Base-by-base conservation (phyloP, 2,329 filamentous ascomycete genomes). In the Talaromyces funiculosus region DNA sequence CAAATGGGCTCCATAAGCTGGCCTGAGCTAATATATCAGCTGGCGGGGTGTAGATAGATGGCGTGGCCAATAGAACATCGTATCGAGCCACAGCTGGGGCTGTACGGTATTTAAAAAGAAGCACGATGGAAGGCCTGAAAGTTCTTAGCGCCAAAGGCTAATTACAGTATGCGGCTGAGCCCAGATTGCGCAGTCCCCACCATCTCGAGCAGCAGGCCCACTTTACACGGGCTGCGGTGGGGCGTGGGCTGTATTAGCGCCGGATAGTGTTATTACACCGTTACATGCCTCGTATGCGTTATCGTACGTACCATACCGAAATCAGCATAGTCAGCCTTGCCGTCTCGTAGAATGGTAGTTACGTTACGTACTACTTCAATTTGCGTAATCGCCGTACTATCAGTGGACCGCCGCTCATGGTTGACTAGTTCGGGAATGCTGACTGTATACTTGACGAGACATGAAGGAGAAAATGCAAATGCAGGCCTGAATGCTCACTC, bases 121-220 rank as follows among this genome's bases (percentile, higher is more conserved):
- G 57, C 57, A 53, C 42, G n/a, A 58, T 58, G 42, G 56, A 47
- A 51, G 42, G 18, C 56, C 56, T 49, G 56, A 51, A 42, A 16
- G 18, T 20, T 53, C 12, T 38, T 59, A 59, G 57, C 33, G 33
- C 35, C 12, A 14, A 54, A 54, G 51, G 51, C 51, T 54, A 54
- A 54, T 54, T 40, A 42, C 40, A 40, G 43, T 22, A 58, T 59
- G 57, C 57, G 57, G 57, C 57, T 59, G 57, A 59, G 57, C 45
- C 56, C 56, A 59, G 56, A 59, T 59, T 59, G 45, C 42, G 20
- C 33, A 35, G 43, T 26, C 26, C 29, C 54, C 54, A 33, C 47
- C 22, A 14, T 26, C 12, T 54, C 51, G 51, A 54, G 38, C 37
- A 47, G 20, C 12, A 12, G 18, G 43, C 2, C 57, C 57, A 43